A percentile compares a stretch with the other conserved stretches of the same genome.
phyloP scores from a whole-genome alignment of 2,329 filamentous ascomycete genomes.

The Epichloe hybrida region DNA sequence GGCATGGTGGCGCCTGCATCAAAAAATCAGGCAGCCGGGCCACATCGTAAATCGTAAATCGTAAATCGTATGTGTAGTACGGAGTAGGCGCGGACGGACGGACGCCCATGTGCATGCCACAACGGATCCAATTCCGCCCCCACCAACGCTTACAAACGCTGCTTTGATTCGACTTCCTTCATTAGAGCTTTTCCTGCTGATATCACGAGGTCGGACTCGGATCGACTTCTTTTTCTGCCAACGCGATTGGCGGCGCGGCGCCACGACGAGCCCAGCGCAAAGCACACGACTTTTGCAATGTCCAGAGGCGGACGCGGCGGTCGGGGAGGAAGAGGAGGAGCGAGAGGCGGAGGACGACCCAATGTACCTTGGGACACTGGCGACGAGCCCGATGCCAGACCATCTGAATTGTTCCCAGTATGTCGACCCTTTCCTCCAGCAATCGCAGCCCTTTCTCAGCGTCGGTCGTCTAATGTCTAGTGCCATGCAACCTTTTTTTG shows the following conservation, averaged over 20 bases:
- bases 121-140: slow-evolving; percentile 1
- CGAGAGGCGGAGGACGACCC: slow-evolving; percentile 30
- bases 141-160: too few relatives aligned
- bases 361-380: slow-evolving; percentile 39
- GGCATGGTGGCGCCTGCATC: too few relatives aligned
- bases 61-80: too few relatives aligned
- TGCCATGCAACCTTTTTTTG: neutral
- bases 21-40: too few relatives aligned
- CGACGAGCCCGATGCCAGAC: slow-evolving; percentile 42
- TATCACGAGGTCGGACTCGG: neutral
- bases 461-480: neutral
- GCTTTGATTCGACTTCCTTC: neutral
- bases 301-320: slow-evolving; percentile 41
- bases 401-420: slow-evolving; percentile 46
- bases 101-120: neutral
- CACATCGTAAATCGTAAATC: too few relatives aligned
- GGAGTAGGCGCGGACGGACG: too few relatives aligned
- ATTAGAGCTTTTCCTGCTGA: neutral
- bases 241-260: neutral
- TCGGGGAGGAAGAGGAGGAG: slow-evolving; percentile 34
- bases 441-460: neutral
- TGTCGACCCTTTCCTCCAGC: slow-evolving; percentile 8
- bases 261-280: neutral
- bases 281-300: slow-evolving; percentile 22
- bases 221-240: neutral